Conservation (phyloP, 2,329 filamentous ascomycete genomes). For the Fusarium miscanthi region DNA sequence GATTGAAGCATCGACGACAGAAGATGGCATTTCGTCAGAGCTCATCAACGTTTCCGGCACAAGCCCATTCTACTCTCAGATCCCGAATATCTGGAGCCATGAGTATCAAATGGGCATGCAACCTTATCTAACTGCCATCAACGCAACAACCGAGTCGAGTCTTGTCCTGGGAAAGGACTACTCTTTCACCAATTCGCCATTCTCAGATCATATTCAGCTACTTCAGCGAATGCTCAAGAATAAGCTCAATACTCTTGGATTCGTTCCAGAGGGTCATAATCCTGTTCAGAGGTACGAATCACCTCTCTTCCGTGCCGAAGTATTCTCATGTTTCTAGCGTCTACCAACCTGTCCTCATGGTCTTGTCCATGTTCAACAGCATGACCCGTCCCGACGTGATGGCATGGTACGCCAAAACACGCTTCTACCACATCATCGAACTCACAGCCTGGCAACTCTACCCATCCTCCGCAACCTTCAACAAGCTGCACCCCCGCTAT, state of each 20-base stretch:
- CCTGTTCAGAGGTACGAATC: constrained; percentile 27
- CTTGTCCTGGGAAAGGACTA: constrained; percentile 42
- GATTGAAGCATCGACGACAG: not conserved
- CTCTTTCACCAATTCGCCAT: constrained; percentile 45
- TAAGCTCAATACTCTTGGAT: constrained; percentile 37
- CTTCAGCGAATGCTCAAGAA: constrained; percentile 42
- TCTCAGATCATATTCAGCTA: constrained; percentile 47
- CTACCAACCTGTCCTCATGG: constrained; percentile 48
- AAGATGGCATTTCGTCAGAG: not conserved
- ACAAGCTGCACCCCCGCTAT: constrained; percentile 45
- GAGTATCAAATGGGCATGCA: constrained; percentile 48
- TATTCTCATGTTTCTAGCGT: constrained; percentile 5
- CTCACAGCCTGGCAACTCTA: constrained; percentile 50
- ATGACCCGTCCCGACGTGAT: constrained; percentile 51
- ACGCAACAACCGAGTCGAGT: constrained; percentile 36
- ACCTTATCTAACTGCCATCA: constrained; percentile 43
- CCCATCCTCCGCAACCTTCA: constrained; percentile 44
- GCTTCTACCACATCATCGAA: constrained; percentile 50
- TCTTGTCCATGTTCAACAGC: constrained; percentile 51
- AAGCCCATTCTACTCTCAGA: constrained; percentile 38
- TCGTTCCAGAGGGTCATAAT: constrained; percentile 22
- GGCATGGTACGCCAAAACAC: constrained; percentile 55
- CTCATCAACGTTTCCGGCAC: constrained; percentile 19
- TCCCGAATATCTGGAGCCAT: constrained; percentile 48
- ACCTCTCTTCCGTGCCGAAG: too few species aligned